These are phyloP conservation scores for Triticum turgidum DNA, from an alignment of 176 grass and related monocot species.

Conservation along the genomic window DNA sequence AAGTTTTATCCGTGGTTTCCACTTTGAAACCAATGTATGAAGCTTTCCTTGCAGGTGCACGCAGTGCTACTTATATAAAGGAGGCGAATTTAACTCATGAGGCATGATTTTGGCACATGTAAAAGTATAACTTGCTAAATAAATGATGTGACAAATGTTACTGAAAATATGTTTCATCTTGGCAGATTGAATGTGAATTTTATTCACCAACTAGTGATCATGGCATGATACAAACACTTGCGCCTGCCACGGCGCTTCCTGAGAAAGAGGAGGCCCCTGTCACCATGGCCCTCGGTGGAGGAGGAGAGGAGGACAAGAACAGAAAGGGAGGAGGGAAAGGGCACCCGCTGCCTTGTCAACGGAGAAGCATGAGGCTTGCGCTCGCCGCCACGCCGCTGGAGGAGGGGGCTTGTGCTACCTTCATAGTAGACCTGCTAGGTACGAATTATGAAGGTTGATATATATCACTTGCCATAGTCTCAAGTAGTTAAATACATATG, in stretches of 20 bases:
- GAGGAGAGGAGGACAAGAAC: background rate
- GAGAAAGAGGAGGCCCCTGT: background rate
- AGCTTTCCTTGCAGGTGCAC: constrained; percentile 1
- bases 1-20: background rate
- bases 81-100: background rate
- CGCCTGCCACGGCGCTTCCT: background rate
- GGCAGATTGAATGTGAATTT: background rate
- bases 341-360: background rate
- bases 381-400: background rate
- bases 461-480: background rate
- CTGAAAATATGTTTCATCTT: background rate
- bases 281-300: background rate
- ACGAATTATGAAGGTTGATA: background rate
- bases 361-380: background rate
- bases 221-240: background rate
- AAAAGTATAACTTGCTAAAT: background rate
- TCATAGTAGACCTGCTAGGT: background rate
- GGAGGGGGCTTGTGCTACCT: background rate
- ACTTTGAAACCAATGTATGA: background rate
- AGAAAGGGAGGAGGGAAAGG: background rate
- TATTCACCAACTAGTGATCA: constrained; percentile 9
- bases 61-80: background rate
- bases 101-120: constrained; percentile 1
- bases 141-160: background rate
- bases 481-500: background rate